A percentile compares a stretch with the other conserved stretches of the same genome.
phyloP scores from a whole-genome alignment of 2,329 filamentous ascomycete genomes.

The Rhynchosporium secalis region DNA sequence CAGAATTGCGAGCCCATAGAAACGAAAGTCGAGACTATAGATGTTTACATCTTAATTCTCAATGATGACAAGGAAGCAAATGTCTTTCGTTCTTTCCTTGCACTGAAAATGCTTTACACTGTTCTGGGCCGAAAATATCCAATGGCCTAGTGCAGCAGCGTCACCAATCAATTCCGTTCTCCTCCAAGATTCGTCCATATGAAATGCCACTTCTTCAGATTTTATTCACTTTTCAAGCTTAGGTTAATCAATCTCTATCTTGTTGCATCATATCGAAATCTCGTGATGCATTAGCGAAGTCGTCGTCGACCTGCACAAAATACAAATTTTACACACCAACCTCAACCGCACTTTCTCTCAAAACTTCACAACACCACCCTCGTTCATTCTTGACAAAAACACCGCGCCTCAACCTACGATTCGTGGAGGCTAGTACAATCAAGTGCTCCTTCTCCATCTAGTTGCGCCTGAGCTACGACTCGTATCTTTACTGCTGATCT shows the following conservation, averaged over 20 bases:
- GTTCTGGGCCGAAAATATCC: not conserved
- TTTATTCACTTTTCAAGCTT: not conserved
- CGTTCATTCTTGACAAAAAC: slow-evolving; percentile 4
- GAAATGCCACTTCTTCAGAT: not conserved
- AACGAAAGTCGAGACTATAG: not conserved
- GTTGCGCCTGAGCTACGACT: slow-evolving; percentile 37
- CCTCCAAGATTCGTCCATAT: not conserved
- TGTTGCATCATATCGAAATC: not conserved
- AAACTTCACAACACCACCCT: slow-evolving; percentile 8
- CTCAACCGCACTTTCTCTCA: slow-evolving; percentile 11
- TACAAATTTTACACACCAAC: slow-evolving; percentile 7
- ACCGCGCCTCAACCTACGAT: not conserved
- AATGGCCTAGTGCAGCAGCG: not conserved
- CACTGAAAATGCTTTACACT: not conserved
- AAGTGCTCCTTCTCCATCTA: slow-evolving; percentile 38
- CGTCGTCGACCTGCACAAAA: not conserved
- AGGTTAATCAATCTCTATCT: not conserved
- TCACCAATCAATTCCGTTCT: not conserved
- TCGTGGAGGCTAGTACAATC: slow-evolving; percentile 19
- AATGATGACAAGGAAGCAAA: too few species aligned
- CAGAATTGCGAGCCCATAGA: not conserved
- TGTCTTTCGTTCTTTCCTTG: not conserved
- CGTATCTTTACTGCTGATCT: slow-evolving; percentile 36
- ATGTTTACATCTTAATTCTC: too few species aligned
- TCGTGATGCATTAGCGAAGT: slow-evolving; percentile 11